Percentiles rank a stretch among this genome's conserved stretches.
Evolutionary conservation across 306 rosid species (phyloP).

Genomic region (Fragaria ananassa): DNA sequence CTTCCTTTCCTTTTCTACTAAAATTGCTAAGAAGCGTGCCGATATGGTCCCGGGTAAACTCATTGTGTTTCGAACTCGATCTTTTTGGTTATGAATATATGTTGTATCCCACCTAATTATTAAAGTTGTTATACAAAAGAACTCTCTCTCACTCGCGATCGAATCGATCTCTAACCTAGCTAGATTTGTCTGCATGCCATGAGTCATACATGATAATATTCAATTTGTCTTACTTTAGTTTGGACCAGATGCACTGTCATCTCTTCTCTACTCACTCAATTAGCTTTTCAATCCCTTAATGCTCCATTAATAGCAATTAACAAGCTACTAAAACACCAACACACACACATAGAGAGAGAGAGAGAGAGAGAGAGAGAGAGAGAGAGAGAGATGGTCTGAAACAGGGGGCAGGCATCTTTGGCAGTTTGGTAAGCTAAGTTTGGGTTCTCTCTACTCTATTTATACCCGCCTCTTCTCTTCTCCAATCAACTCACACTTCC

Average conservation of each 20-base stretch:
- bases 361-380: not conserved
- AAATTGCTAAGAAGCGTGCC: constrained; percentile 49
- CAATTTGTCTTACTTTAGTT: constrained; percentile 6
- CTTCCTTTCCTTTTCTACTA: constrained; percentile 43
- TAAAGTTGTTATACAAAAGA: constrained; percentile 14
- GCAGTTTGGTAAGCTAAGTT: not conserved
- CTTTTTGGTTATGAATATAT: constrained; percentile 44
- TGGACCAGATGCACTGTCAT: constrained; percentile 7
- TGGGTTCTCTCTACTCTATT: constrained; percentile 28
- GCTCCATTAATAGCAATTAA: constrained; percentile 5
- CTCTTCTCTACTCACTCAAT: not conserved
- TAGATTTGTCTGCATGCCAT: constrained; percentile 41
- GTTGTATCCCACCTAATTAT: constrained; percentile 20
- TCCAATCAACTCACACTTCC: constrained; percentile 1
- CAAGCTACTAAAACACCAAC: constrained; percentile 26
- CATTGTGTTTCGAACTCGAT: constrained; percentile 36
- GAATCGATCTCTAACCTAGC: not conserved
- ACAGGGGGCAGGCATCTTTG: constrained; percentile 22
- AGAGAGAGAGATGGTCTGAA: not conserved
- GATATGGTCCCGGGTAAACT: constrained; percentile 57
- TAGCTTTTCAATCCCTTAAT: constrained; percentile 17
- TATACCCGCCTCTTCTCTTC: constrained; percentile 35
- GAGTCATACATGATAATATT: constrained; percentile 13
- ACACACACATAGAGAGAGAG: not conserved
- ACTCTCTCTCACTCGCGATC: not conserved